Evolutionary conservation across 495 filamentous ascomycete genomes (phyloP), one percentile per base, ranked within the genome.

Genomic region (Penicillium desertorum): DNA sequence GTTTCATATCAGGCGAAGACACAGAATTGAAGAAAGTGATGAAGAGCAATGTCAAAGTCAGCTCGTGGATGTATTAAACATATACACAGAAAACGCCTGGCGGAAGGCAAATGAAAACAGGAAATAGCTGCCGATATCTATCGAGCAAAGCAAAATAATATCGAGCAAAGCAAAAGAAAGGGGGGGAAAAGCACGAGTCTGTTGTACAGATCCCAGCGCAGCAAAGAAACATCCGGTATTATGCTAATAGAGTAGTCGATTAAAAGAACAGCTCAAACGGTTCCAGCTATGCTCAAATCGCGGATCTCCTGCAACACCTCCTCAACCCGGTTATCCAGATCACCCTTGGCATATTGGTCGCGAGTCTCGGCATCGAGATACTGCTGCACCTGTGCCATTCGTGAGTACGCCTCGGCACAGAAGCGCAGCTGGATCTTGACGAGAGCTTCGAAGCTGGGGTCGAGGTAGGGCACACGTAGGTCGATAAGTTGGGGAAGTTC

Each of bases 371-470:
- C 86, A 72, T 98, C 94, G 44, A 98, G 81, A 73, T 96, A 98
- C 74, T 98, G 95, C 77, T 98, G 94, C 58, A 98, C 94, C 78
- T 98, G 94, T 9, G 94, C 94, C 94, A 98, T 98, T 22, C 94
- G 80, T 34, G 84, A 89, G 70, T 98, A 98, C 10, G 94, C 94
- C 72, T 98, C 94, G 11, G 94, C 94, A 70, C 94, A 98, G 77
- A 98, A 98, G 29, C 94, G 83, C 58, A 98, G 75, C 76, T 98
- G 94, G 63, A 98, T 98, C 81, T 98, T 98, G 60, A 98, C 94
- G 46, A 98, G 83, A 0, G 94, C 94, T 73, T 98, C 94, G 69
- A 98, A 98, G 55, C 86, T 90, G 1, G 94, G 94, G 67, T 98
- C 94, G 56, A 98, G 83, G 69, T 98, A 98, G 0, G 94, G 94